phyloP scores from a whole-genome alignment of 192 early-diverging fungal genomes.

The Nowakowskiella sp. region DNA sequence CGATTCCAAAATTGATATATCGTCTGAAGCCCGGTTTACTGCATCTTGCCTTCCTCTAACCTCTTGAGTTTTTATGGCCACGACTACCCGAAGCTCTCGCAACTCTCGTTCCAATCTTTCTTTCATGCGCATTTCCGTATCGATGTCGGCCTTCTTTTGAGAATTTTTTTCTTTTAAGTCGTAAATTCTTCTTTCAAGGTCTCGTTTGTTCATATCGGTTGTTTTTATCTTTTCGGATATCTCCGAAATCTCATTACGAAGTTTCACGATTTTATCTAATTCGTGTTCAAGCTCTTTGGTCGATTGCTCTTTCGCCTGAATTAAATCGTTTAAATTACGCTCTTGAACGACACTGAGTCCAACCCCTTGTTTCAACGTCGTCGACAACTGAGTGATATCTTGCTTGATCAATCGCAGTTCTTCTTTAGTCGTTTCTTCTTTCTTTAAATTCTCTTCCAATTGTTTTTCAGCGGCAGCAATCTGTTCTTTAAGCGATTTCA shows the following conservation, averaged over 20 bases:
- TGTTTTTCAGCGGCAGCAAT: conserved; percentile 39
- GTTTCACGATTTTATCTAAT: conserved; percentile 45
- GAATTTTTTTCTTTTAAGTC: conserved; percentile 47
- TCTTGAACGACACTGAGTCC: conserved; percentile 48
- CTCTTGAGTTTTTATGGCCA: conserved; percentile 53
- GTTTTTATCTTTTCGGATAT: conserved; percentile 42
- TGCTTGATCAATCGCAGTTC: conserved; percentile 41
- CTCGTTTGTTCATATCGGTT: conserved; percentile 40
- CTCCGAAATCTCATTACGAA: conserved; percentile 37
- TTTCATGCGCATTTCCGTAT: conserved; percentile 47
- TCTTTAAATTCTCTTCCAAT: conserved; percentile 28
- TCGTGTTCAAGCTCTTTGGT: conserved; percentile 49
- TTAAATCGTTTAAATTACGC: conserved; percentile 43
- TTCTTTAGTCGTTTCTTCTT: conserved; percentile 43
- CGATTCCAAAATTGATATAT: conserved; percentile 42
- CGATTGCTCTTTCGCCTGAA: conserved; percentile 43
- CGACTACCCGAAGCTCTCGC: conserved; percentile 46
- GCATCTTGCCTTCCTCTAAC: conserved; percentile 47
- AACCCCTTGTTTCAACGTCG: conserved; percentile 51
- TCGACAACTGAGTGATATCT: conserved; percentile 40
- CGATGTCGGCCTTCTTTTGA: conserved; percentile 50
- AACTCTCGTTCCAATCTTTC: conserved; percentile 51
- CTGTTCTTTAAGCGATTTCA: conserved; percentile 37
- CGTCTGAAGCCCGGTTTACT: conserved; percentile 51
- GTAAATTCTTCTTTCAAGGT: conserved; percentile 48